Conservation (phyloP, 1,284 basidiomycete species). For the Leccinum subrobustum region DNA sequence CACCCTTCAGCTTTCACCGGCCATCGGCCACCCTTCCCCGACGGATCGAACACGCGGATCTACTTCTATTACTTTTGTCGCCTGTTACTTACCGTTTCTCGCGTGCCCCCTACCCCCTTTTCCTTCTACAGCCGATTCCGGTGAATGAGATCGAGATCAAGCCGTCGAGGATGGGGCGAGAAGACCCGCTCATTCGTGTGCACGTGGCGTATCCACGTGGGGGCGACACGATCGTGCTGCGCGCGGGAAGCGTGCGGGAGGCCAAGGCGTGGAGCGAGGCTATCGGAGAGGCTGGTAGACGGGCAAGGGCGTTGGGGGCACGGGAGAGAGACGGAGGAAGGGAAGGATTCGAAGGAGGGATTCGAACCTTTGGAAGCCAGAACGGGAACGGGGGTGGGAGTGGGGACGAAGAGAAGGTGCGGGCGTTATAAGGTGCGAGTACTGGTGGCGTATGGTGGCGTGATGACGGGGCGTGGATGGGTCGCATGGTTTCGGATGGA, state of each 20-base stretch:
- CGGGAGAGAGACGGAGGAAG: neutral
- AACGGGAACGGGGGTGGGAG: neutral
- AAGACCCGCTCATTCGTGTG: constrained; percentile 66
- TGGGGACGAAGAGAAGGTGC: neutral
- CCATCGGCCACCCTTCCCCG: neutral
- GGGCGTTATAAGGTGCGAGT: neutral
- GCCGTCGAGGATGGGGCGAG: constrained; percentile 50
- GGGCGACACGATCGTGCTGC: constrained; percentile 67
- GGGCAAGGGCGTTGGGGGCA: constrained; percentile 32
- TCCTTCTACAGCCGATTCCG: constrained; percentile 54
- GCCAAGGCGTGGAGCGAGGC: constrained; percentile 62
- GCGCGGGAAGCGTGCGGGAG: constrained; percentile 60
- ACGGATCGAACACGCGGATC: neutral
- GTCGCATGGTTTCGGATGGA: neutral
- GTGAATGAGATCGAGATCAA: constrained; percentile 64
- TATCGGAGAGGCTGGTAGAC: constrained; percentile 42
- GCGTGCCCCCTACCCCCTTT: neutral
- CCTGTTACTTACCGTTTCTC: neutral
- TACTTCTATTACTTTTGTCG: neutral
- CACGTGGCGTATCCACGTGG: constrained; percentile 69
- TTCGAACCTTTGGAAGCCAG: neutral
- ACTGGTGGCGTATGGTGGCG: neutral
- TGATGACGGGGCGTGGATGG: neutral
- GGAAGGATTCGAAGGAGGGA: neutral
- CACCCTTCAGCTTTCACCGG: neutral